These are phyloP conservation scores for Hemerocallis citrina DNA, from an alignment of 106 monocot genomes.

Conservation along the genomic window DNA sequence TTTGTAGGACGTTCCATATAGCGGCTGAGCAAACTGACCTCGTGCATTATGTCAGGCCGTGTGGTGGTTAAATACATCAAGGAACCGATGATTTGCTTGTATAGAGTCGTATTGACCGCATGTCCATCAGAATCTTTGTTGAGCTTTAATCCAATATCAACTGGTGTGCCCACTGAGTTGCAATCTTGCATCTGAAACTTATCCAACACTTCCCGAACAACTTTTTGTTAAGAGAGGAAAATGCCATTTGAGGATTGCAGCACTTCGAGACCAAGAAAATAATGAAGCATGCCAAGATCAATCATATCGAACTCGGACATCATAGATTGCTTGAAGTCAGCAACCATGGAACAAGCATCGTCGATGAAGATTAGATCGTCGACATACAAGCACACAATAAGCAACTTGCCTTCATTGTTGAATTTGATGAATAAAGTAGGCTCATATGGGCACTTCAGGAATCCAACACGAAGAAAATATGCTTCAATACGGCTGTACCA, in stretches of 20 bases:
- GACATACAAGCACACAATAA: constrained; percentile 6
- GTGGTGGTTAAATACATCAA: constrained; percentile 19
- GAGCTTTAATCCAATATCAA: not conserved
- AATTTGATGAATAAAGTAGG: constrained; percentile 1
- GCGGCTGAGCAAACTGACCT: not conserved
- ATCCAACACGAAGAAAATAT: not conserved
- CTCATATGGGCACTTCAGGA: constrained; percentile 3
- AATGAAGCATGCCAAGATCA: not conserved
- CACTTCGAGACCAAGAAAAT: not conserved
- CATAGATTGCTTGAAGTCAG: not conserved
- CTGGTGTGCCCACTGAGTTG: constrained; percentile 5
- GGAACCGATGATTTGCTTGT: constrained; percentile 14
- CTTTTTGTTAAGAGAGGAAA: constrained; percentile 11
- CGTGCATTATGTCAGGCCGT: constrained; percentile 15
- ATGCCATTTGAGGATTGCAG: not conserved
- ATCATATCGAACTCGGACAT: not conserved
- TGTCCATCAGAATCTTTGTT: not conserved
- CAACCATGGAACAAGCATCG: constrained; percentile 4
- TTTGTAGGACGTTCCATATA: not conserved
- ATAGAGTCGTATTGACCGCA: not conserved
- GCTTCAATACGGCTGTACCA: constrained; percentile 6
- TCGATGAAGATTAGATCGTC: constrained; percentile 6
- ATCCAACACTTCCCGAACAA: not conserved
- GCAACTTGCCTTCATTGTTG: not conserved
- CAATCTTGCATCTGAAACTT: constrained; percentile 11